Percentiles rank a stretch among this genome's conserved stretches.
Evolutionary conservation across 2,329 filamentous ascomycete species (phyloP).

Genomic region (Cladosporium sp.): DNA sequence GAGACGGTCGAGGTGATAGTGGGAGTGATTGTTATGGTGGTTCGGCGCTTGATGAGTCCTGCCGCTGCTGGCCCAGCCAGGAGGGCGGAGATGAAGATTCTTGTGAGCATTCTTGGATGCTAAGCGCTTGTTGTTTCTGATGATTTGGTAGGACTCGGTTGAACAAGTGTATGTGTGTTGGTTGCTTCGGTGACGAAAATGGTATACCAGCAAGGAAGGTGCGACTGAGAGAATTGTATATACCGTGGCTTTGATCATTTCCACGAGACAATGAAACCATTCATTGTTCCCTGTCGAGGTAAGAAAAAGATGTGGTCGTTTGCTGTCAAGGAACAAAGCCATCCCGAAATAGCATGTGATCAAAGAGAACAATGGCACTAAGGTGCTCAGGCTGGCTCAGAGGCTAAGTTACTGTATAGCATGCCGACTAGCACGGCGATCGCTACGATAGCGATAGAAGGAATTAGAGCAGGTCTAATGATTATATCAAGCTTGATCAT

Average conservation of each 20-base stretch:
- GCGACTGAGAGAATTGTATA: background rate
- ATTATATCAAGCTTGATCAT: background rate
- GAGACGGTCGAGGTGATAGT: slow-evolving; percentile 2
- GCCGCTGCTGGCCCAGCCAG: slow-evolving; percentile 14
- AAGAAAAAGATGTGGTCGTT: background rate
- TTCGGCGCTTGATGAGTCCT: slow-evolving; percentile 8
- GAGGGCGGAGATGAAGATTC: slow-evolving; percentile 1
- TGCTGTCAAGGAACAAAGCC: background rate
- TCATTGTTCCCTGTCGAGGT: background rate
- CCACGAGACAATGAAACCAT: background rate
- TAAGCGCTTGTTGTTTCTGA: background rate
- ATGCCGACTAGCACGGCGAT: background rate
- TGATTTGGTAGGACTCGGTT: background rate
- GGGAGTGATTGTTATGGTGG: slow-evolving; percentile 8
- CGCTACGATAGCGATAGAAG: background rate
- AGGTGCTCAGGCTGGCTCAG: background rate
- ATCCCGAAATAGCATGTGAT: background rate
- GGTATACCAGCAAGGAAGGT: background rate
- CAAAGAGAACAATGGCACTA: background rate
- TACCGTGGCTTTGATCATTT: background rate
- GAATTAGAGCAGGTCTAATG: background rate
- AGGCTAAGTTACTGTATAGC: background rate
- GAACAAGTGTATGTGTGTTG: background rate
- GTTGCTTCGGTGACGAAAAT: background rate
- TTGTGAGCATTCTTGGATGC: background rate